Percentiles rank a stretch among this genome's conserved stretches.
Evolutionary conservation across 176 grass and related monocot genomes (phyloP).

Genomic region (Phyllostachys edulis): DNA sequence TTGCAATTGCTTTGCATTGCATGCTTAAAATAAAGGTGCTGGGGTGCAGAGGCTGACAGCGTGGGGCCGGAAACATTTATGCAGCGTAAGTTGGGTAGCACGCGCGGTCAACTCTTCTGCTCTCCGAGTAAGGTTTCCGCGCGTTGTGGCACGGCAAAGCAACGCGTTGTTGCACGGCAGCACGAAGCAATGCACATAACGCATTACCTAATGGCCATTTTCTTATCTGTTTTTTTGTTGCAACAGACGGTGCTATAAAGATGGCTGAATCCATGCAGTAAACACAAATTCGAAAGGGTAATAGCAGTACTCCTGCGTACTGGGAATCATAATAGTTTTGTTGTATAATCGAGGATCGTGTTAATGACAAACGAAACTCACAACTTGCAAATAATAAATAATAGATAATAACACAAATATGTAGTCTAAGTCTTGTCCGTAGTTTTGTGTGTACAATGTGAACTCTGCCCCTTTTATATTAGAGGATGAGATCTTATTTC

Average conservation of each 20-base stretch:
- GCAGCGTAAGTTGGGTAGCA: neutral
- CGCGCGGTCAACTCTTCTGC: constrained; percentile 18
- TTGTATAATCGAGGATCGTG: no score
- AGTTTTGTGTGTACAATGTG: no score
- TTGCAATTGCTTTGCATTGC: no score
- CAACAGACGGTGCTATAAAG: neutral
- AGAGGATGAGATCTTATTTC: no score
- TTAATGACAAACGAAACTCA: no score
- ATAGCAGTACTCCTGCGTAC: no score
- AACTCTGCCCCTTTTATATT: no score
- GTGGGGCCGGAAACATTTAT: neutral
- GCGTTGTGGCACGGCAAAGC: neutral
- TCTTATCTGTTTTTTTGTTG: neutral
- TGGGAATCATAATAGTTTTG: no score
- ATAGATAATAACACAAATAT: no score
- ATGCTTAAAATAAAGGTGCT: constrained; percentile 6
- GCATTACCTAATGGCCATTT: neutral
- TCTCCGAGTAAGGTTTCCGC: neutral
- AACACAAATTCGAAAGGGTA: neutral
- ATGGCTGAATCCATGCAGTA: neutral
- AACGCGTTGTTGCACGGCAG: neutral
- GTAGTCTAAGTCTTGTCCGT: no score
- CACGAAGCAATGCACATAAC: neutral
- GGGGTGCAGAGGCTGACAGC: constrained; percentile 17
- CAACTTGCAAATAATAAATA: no score